Evolutionary conservation across 192 early-diverging fungal genomes (phyloP).

Genomic region (Bifiguratus adelaidae): DNA sequence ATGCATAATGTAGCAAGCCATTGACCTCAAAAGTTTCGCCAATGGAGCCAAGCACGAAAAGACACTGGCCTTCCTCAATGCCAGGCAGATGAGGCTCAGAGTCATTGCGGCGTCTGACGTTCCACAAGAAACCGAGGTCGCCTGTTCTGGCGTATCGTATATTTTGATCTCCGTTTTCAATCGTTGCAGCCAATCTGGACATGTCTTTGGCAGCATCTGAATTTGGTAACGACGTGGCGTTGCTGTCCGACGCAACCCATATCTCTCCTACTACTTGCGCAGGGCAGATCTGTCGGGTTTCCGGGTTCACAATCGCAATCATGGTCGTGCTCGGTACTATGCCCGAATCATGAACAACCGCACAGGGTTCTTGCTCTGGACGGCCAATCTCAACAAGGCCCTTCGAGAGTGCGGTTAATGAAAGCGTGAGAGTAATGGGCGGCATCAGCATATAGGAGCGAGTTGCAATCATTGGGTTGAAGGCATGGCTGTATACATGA

Average conservation of each 20-base stretch:
- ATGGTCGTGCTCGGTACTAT: conserved; percentile 68
- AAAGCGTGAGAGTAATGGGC: conserved; percentile 54
- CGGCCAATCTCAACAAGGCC: conserved; percentile 49
- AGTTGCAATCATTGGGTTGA: conserved; percentile 74
- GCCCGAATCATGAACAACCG: conserved; percentile 58
- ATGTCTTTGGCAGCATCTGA: conserved; percentile 21
- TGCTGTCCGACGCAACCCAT: conserved; percentile 64
- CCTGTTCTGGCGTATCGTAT: conserved; percentile 70
- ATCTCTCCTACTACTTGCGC: conserved; percentile 75
- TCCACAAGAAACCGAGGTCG: conserved; percentile 74
- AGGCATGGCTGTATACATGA: conserved; percentile 60
- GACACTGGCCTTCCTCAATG: conserved; percentile 46
- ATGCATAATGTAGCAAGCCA: conserved; percentile 61
- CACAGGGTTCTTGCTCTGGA: conserved; percentile 37
- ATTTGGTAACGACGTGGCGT: conserved; percentile 32
- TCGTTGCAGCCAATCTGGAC: conserved; percentile 27
- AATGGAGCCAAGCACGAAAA: conserved; percentile 71
- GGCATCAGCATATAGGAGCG: conserved; percentile 69
- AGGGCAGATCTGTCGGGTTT: conserved; percentile 53
- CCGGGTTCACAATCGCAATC: conserved; percentile 77
- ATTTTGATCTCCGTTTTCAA: conserved; percentile 46
- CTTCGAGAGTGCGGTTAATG: conserved; percentile 50
- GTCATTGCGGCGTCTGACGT: conserved; percentile 28
- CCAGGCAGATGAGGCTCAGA: conserved; percentile 17
- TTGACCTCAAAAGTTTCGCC: conserved; percentile 60